A percentile compares a stretch with the other conserved stretches of the same genome.
Evolutionary conservation across 2,329 filamentous ascomycete species (phyloP).

Genomic region (Penicillium janthinellum): DNA sequence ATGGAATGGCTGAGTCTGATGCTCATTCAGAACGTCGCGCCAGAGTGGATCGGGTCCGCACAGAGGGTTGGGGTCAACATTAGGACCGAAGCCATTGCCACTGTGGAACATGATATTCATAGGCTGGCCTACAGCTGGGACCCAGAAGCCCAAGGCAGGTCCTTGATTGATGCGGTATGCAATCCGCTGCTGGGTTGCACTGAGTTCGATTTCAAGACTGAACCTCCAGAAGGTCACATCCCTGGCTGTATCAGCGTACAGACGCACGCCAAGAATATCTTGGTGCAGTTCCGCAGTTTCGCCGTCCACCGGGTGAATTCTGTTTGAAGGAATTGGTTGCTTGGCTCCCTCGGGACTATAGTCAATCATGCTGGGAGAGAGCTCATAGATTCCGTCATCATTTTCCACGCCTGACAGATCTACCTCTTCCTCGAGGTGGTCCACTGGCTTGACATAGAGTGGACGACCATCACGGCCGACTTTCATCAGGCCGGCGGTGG

Average conservation of each 20-base stretch:
- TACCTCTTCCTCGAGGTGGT: constrained; percentile 74
- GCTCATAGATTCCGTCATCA: constrained; percentile 80
- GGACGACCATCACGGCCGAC: constrained; percentile 81
- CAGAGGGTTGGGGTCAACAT: constrained; percentile 74
- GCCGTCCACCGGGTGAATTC: constrained; percentile 61
- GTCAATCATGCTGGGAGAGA: constrained; percentile 52
- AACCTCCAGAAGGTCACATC: constrained; percentile 97
- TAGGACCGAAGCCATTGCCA: constrained; percentile 91
- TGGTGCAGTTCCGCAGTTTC: constrained; percentile 80
- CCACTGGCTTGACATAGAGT: constrained; percentile 85
- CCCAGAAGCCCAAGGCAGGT: constrained; percentile 89
- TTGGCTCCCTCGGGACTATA: constrained; percentile 41
- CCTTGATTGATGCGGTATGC: constrained; percentile 95
- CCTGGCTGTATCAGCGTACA: constrained; percentile 80
- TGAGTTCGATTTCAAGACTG: constrained; percentile 88
- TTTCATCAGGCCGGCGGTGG: constrained; percentile 84
- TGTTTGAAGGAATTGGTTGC: constrained; percentile 51
- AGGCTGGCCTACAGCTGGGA: constrained; percentile 76
- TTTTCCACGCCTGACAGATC: constrained; percentile 80
- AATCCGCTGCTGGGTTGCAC: constrained; percentile 75
- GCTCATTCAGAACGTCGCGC: constrained; percentile 91
- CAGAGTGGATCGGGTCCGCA: constrained; percentile 94
- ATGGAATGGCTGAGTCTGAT: constrained; percentile 91
- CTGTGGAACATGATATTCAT: constrained; percentile 99
- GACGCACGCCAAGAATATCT: constrained; percentile 77